Evolutionary conservation across 805 yeast genomes (phyloP).

Genomic region (Monosporozyma servazzii): DNA sequence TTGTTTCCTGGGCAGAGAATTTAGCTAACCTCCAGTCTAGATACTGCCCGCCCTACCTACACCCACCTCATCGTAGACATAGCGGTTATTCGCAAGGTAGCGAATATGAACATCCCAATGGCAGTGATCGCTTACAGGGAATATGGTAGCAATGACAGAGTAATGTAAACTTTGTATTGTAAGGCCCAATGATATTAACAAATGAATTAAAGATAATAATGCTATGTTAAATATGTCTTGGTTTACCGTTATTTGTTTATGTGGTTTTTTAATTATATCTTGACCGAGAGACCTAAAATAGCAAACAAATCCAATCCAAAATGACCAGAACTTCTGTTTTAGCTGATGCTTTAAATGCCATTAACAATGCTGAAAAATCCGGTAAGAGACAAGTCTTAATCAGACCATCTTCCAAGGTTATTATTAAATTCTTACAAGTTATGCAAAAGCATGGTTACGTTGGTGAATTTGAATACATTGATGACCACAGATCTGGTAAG

Average conservation of each 20-base stretch:
- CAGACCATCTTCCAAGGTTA: slow-evolving; percentile 97
- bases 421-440: slow-evolving; percentile 89
- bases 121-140: neutral
- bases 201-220: neutral
- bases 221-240: neutral
- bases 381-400: slow-evolving; percentile 98
- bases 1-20: neutral
- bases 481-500: slow-evolving; percentile 98
- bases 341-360: slow-evolving; percentile 96
- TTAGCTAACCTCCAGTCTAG: neutral
- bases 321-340: slow-evolving; percentile 98
- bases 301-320: slow-evolving; percentile 19
- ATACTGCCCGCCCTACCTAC: no score
- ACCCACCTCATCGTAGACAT: neutral
- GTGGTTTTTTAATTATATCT: neutral
- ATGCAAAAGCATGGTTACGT: slow-evolving; percentile 98
- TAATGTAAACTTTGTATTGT: neutral
- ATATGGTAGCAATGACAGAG: neutral
- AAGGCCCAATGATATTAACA: neutral
- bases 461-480: slow-evolving; percentile 96
- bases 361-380: slow-evolving; percentile 97
- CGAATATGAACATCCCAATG: neutral
- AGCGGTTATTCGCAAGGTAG: neutral
- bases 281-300: neutral
- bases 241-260: neutral